Base-by-base conservation (phyloP, 352 stramenopile genomes). In the Saprolegnia diclina region DNA sequence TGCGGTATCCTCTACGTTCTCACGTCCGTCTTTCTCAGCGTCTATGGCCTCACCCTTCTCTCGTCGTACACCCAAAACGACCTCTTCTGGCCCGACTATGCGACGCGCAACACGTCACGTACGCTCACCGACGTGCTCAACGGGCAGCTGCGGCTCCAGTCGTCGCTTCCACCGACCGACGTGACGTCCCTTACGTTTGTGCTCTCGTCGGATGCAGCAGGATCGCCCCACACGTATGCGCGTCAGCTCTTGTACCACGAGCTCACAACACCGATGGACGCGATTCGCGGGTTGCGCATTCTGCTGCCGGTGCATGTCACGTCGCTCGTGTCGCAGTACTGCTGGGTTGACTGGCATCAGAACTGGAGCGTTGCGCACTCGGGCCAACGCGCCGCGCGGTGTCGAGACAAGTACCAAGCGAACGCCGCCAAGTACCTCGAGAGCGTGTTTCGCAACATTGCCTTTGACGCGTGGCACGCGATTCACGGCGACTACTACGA, bases 341-440 rank as follows among this genome's bases (percentile, higher is more conserved):
- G 55, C 35, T 63, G 55, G 55, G 55, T 63, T 1, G 55, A 63
- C 35, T 63, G 42, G 7, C 5, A 63, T 10, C 14, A n/a, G 9
- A 21, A 22, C 16, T 63, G 55, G 55, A 32, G 22, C 14, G 6
- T 63, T 6, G 55, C 55, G 5, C 35, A 63, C 40, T 50, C 55
- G 13, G 7, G 13, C 5, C 11, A 21, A 4, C 55, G 55, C 5
- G 11, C 42, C 18, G 10, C 7, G 9, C 55, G 55, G 32, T 63
- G 55, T 19, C 1, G n/a, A 1, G 55, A 3, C 4, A 13, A 26
- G 19, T 29, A 29, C 13, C 18, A 18, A 5, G 21, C n/a, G 24
- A 63, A 63, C n/a, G 55, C 55, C 1, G 55, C 55, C 55, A 32
- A 29, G 32, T 63, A 63, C 55, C 26, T 63, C 24, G 55, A 45